phyloP scores from a whole-genome alignment of 2,329 filamentous ascomycete species.

The Cercospora citrullina region DNA sequence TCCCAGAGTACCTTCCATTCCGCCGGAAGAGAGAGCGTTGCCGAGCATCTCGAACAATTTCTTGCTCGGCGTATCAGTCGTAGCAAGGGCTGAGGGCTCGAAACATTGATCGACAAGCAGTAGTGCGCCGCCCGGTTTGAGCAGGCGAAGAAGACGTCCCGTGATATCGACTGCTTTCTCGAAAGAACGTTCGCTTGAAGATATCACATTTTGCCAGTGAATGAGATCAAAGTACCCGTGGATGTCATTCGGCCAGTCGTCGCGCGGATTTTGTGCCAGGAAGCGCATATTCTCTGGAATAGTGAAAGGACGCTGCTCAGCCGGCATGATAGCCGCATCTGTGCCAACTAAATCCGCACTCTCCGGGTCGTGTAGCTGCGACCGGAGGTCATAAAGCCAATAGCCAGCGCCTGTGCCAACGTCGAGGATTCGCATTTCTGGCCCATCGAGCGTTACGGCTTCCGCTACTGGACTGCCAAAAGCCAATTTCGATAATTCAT shows the following conservation, averaged over 20 bases:
- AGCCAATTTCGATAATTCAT: constrained; percentile 9
- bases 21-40: constrained; percentile 8
- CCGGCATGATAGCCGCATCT: constrained; percentile 2
- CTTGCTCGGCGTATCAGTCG: neutral
- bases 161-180: constrained; percentile 13
- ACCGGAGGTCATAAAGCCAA: constrained; percentile 16
- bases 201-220: constrained; percentile 1
- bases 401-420: constrained; percentile 12
- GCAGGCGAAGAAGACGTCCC: constrained; percentile 7
- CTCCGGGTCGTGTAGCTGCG: constrained; percentile 8
- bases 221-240: constrained; percentile 18
- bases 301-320: constrained; percentile 13
- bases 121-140: constrained; percentile 11
- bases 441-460: neutral
- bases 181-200: neutral
- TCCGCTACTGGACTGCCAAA: constrained; percentile 7
- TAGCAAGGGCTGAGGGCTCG: neutral
- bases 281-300: constrained; percentile 19
- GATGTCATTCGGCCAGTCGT: constrained; percentile 16
- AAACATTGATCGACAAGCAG: constrained; percentile 10
- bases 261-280: constrained; percentile 3
- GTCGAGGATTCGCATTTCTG: constrained; percentile 13
- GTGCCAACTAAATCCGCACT: constrained; percentile 16
- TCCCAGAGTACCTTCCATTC: constrained; percentile 14
- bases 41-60: constrained; percentile 17